Conservation (phyloP, 495 filamentous ascomycete species). For the Glarea lozoyensis region DNA sequence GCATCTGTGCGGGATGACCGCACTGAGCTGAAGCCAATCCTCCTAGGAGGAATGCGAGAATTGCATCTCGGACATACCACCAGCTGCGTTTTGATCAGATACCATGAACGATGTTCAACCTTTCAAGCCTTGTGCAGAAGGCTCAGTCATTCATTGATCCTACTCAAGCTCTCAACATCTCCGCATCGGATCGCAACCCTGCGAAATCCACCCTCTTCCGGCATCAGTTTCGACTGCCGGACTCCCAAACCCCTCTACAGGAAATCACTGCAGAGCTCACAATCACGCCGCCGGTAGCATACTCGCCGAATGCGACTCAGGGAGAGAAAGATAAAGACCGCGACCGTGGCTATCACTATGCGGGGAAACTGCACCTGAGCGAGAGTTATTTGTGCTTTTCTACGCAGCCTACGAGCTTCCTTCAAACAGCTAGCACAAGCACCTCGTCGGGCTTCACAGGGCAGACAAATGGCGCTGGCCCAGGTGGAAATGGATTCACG, state of each 20-base stretch:
- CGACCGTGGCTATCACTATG: constrained; percentile 69
- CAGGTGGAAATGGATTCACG: constrained; percentile 94
- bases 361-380: constrained; percentile 87
- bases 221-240: constrained; percentile 90
- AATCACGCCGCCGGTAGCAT: constrained; percentile 51
- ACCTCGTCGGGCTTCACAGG: constrained; percentile 75
- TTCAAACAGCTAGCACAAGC: constrained; percentile 63
- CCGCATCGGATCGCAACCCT: constrained; percentile 63
- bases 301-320: constrained; percentile 38
- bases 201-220: constrained; percentile 92
- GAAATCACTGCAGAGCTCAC: constrained; percentile 95
- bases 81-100: constrained; percentile 15
- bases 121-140: constrained; percentile 86
- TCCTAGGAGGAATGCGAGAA: not conserved
- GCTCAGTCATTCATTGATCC: constrained; percentile 90
- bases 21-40: not conserved
- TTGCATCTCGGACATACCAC: not conserved
- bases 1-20: constrained; percentile 11
- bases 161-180: constrained; percentile 56
- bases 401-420: constrained; percentile 81
- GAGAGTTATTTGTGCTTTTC: constrained; percentile 94
- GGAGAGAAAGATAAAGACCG: constrained; percentile 53
- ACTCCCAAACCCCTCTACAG: constrained; percentile 81
- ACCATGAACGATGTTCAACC: constrained; percentile 57
- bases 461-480: constrained; percentile 80